Percentiles rank a stretch among this genome's conserved stretches.
Evolutionary conservation across 805 yeast species (phyloP).

Genomic region (Myxozyma udenii): DNA sequence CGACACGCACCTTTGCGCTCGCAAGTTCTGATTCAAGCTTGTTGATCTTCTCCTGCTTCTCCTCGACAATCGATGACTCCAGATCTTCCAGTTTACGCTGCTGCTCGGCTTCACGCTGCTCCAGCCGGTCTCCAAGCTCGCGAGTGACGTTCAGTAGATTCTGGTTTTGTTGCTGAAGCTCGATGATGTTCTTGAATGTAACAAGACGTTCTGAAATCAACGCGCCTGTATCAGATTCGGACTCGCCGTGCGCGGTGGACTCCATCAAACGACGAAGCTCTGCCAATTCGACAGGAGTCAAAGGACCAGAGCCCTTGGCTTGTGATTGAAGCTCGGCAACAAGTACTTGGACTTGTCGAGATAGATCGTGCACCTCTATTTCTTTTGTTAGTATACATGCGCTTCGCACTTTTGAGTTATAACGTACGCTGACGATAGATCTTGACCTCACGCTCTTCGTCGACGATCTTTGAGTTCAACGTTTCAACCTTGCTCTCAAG

Average conservation of each 20-base stretch:
- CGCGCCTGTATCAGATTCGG: slow-evolving; percentile 63
- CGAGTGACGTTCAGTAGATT: slow-evolving; percentile 68
- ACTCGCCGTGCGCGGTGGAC: slow-evolving; percentile 33
- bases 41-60: slow-evolving; percentile 39
- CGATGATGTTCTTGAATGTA: slow-evolving; percentile 62
- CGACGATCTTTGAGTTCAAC: slow-evolving; percentile 39
- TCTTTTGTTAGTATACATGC: slow-evolving; percentile 44
- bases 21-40: slow-evolving; percentile 40
- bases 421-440: slow-evolving; percentile 27
- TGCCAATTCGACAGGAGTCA: slow-evolving; percentile 62
- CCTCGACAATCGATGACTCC: slow-evolving; percentile 38
- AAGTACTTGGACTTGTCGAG: slow-evolving; percentile 75
- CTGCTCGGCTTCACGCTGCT: slow-evolving; percentile 50
- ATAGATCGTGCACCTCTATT: slow-evolving; percentile 62
- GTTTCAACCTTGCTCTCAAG: slow-evolving; percentile 38
- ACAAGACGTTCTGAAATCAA: slow-evolving; percentile 72
- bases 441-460: slow-evolving; percentile 36
- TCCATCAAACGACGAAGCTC: slow-evolving; percentile 45
- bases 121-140: slow-evolving; percentile 67
- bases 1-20: slow-evolving; percentile 50
- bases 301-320: slow-evolving; percentile 56
- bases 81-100: slow-evolving; percentile 30
- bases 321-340: slow-evolving; percentile 58
- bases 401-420: slow-evolving; percentile 39
- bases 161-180: slow-evolving; percentile 69